A percentile compares a stretch with the other conserved stretches of the same genome.
Evolutionary conservation across 768 basidiomycete species (phyloP).

Genomic region (Candolleomyces aberdarensis): DNA sequence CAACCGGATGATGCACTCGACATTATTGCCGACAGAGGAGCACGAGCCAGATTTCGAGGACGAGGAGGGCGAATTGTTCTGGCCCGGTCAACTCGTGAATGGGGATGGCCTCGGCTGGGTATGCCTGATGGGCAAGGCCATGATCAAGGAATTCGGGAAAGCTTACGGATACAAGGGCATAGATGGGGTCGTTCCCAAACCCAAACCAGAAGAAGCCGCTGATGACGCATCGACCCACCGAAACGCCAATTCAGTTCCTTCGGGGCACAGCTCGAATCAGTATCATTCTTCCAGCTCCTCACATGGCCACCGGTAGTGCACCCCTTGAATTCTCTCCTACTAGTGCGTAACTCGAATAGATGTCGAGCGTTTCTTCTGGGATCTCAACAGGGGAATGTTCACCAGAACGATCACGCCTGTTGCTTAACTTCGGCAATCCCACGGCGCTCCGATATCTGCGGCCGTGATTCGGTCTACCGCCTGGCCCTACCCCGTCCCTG

Average conservation of each 20-base stretch:
- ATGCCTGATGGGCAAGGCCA: slow-evolving; percentile 83
- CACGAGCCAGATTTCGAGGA: slow-evolving; percentile 82
- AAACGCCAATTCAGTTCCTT: slow-evolving; percentile 1
- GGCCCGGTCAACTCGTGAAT: slow-evolving; percentile 71
- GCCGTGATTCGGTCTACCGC: neutral
- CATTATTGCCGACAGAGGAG: slow-evolving; percentile 62
- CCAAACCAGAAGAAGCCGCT: slow-evolving; percentile 33
- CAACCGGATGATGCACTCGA: slow-evolving; percentile 67
- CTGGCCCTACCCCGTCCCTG: neutral
- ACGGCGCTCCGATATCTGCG: slow-evolving; percentile 1
- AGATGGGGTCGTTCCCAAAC: slow-evolving; percentile 70
- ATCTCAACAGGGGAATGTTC: neutral
- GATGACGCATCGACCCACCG: slow-evolving; percentile 4
- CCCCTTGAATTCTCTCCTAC: neutral
- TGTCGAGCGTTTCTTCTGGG: neutral
- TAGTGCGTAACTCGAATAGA: neutral
- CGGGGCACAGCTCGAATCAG: slow-evolving; percentile 1
- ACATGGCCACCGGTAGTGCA: slow-evolving; percentile 1
- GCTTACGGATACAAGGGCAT: slow-evolving; percentile 71
- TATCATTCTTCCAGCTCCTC: slow-evolving; percentile 9
- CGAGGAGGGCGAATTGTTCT: slow-evolving; percentile 82
- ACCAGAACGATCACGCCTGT: neutral
- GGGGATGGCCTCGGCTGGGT: slow-evolving; percentile 85
- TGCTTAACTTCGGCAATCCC: neutral
- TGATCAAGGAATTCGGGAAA: slow-evolving; percentile 80